These are phyloP conservation scores for Cenococcum geophilum DNA, from an alignment of 495 filamentous ascomycete species.

Conservation along the genomic window DNA sequence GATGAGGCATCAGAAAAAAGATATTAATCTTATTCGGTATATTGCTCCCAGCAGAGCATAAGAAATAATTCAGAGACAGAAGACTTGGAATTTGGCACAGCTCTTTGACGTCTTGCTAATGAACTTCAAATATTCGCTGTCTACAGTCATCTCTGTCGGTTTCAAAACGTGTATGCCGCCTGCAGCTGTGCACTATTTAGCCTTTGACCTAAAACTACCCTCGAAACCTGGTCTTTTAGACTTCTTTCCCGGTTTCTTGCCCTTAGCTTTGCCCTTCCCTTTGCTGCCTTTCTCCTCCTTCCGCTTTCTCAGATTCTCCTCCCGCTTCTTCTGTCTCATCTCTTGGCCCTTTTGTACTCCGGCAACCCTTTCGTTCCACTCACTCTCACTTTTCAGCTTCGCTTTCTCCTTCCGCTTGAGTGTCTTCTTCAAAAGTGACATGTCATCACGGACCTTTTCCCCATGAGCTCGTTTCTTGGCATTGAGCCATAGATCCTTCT, in stretches of 20 bases:
- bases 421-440: conserved; percentile 85
- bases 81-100: too few relatives aligned
- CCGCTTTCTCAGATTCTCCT: conserved; percentile 79
- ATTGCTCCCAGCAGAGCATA: too few relatives aligned
- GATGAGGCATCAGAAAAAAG: too few relatives aligned
- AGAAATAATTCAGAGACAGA: too few relatives aligned
- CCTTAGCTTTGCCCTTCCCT: conserved; percentile 24
- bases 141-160: too few relatives aligned
- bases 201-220: conserved; percentile 68
- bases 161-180: too few relatives aligned
- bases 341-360: conserved; percentile 69
- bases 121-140: too few relatives aligned
- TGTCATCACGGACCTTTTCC: conserved; percentile 84
- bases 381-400: conserved; percentile 83
- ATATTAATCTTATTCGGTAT: too few relatives aligned
- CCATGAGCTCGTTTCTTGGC: conserved; percentile 81
- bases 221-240: conserved; percentile 74
- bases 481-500: conserved; percentile 92
- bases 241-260: conserved; percentile 55
- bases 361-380: conserved; percentile 79
- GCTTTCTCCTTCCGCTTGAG: conserved; percentile 83
- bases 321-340: conserved; percentile 77
- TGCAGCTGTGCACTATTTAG: background rate
- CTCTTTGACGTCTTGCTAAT: too few relatives aligned
- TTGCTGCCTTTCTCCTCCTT: conserved; percentile 63